phyloP scores from a whole-genome alignment of 345 rosid species.

The Fremontodendron californicum region DNA sequence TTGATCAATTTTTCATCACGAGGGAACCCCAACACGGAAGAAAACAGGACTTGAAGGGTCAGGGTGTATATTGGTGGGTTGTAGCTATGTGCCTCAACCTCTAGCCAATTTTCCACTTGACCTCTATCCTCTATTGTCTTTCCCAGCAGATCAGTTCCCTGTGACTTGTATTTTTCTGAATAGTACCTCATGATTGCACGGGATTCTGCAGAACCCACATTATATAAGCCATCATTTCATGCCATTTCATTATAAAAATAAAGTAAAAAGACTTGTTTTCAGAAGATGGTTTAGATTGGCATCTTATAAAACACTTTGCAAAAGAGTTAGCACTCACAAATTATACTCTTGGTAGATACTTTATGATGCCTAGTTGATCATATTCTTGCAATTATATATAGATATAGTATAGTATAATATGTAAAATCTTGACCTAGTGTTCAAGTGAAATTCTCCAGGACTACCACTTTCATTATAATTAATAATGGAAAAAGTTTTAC shows the following conservation, averaged over 20 bases:
- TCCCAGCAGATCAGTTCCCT: conserved; percentile 43
- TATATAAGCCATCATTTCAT: background rate
- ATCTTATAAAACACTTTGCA: background rate
- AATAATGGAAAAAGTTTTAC: no score
- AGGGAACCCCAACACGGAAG: conserved; percentile 38
- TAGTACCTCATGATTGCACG: conserved; percentile 66
- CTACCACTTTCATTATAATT: conserved; percentile 23
- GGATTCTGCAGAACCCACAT: conserved; percentile 38
- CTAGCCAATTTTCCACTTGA: conserved; percentile 64
- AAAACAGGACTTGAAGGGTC: conserved; percentile 40
- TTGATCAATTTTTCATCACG: conserved; percentile 41
- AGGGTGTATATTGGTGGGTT: conserved; percentile 44
- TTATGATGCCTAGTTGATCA: no score
- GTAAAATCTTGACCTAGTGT: no score
- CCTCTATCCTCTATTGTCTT: conserved; percentile 46
- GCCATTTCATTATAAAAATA: background rate
- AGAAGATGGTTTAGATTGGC: background rate
- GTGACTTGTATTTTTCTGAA: conserved; percentile 55
- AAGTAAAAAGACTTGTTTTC: background rate
- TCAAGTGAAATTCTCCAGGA: no score
- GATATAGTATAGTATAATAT: no score
- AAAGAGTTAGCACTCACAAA: background rate
- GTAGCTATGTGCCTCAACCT: conserved; percentile 53
- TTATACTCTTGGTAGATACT: background rate
- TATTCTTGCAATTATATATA: background rate